Conservation (phyloP, 2,329 filamentous ascomycete genomes). For the Cucurbitaria berberidis region DNA sequence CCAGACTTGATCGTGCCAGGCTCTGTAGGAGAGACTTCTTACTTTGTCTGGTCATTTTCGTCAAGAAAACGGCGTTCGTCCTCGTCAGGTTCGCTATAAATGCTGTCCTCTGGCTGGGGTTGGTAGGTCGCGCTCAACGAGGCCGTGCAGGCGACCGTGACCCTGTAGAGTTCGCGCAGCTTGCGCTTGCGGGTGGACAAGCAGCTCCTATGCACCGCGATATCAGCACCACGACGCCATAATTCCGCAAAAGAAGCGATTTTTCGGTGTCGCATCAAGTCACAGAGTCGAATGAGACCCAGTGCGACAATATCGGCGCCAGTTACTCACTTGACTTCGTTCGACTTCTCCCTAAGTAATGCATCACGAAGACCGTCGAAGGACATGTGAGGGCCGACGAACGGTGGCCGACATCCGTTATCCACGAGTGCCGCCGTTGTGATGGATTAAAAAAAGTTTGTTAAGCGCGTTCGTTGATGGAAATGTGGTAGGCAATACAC, state of each 20-base stretch:
- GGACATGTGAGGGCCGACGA: conserved; percentile 55
- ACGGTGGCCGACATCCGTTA: conserved; percentile 56
- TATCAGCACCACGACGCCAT: conserved; percentile 47
- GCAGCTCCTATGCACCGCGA: conserved; percentile 50
- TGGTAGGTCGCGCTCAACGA: conserved; percentile 60
- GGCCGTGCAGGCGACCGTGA: conserved; percentile 61
- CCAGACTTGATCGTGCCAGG: not conserved
- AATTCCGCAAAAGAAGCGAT: conserved; percentile 49
- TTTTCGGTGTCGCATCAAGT: conserved; percentile 48
- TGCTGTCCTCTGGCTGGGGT: conserved; percentile 62
- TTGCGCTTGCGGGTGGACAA: conserved; percentile 88
- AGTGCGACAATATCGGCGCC: conserved; percentile 40
- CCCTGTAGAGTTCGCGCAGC: conserved; percentile 83
- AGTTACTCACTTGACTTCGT: conserved; percentile 54
- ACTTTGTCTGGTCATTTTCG: conserved; percentile 64
- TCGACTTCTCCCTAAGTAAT: conserved; percentile 48
- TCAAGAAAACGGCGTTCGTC: conserved; percentile 62
- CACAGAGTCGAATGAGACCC: conserved; percentile 30
- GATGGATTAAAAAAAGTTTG: conserved; percentile 42
- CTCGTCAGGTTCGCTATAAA: conserved; percentile 61
- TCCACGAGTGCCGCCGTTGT: conserved; percentile 51
- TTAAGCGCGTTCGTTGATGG: conserved; percentile 43
- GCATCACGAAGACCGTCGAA: conserved; percentile 53
- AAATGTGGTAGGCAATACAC: conserved; percentile 38
- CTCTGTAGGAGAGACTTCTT: conserved; percentile 41